Evolutionary conservation across 768 basidiomycete species (phyloP).

Genomic region (Russula abietina): DNA sequence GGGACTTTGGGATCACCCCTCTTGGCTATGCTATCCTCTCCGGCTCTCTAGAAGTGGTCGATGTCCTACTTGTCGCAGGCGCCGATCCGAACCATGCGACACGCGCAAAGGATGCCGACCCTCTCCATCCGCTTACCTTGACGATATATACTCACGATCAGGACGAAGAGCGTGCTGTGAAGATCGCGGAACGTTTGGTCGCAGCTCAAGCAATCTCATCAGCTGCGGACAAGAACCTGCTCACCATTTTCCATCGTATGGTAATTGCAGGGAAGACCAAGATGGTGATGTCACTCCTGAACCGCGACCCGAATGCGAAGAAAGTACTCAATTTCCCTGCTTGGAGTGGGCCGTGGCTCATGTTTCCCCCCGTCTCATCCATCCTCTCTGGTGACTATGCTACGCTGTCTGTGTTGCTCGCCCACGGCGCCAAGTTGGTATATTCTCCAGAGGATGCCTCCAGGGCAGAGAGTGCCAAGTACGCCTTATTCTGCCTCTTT

Average conservation of each 20-base stretch:
- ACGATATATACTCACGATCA: constrained; percentile 27
- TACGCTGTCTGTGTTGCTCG: constrained; percentile 30
- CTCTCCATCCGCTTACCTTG: constrained; percentile 30
- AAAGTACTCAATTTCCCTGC: constrained; percentile 29
- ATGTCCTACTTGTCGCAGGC: constrained; percentile 42
- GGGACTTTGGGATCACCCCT: constrained; percentile 53
- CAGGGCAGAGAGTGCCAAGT: constrained; percentile 26
- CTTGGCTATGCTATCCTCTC: constrained; percentile 47
- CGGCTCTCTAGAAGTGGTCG: constrained; percentile 40
- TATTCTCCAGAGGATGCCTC: constrained; percentile 29
- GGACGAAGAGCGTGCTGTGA: constrained; percentile 26
- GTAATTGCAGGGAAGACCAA: constrained; percentile 26
- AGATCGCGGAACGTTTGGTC: constrained; percentile 30
- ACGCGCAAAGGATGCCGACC: constrained; percentile 26
- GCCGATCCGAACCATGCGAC: constrained; percentile 40
- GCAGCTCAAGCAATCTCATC: constrained; percentile 30
- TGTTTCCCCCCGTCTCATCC: constrained; percentile 30
- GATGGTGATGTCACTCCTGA: constrained; percentile 29
- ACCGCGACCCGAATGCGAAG: constrained; percentile 31
- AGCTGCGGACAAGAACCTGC: constrained; percentile 28
- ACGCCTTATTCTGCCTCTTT: not conserved
- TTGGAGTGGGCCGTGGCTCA: constrained; percentile 3
- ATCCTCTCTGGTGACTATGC: constrained; percentile 28
- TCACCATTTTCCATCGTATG: constrained; percentile 32
- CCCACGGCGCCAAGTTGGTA: constrained; percentile 29